Conservation (phyloP, 139 green algal species). For the Haematococcus lacustris region DNA sequence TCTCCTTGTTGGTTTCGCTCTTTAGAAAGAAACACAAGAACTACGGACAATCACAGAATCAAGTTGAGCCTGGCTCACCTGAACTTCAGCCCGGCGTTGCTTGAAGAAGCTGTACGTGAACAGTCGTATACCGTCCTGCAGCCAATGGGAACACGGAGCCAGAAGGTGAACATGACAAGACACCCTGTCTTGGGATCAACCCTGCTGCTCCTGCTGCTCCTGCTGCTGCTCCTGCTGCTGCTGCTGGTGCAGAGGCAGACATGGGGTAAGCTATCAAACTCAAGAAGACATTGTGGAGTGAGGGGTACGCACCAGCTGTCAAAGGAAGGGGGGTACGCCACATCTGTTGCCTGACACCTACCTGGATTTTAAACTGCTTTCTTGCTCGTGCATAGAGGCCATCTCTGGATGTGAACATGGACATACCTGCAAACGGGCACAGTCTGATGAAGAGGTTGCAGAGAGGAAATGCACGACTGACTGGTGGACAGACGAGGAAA, state of each 20-base stretch:
- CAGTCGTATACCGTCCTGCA: slow-evolving; percentile 70
- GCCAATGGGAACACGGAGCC: no score
- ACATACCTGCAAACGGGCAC: slow-evolving; percentile 63
- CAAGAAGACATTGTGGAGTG: no score
- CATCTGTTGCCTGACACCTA: no score
- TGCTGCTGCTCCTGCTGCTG: no score
- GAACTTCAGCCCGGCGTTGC: slow-evolving; percentile 35
- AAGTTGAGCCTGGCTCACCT: not conserved
- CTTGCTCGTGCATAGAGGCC: slow-evolving; percentile 79
- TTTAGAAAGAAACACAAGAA: not conserved
- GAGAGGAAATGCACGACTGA: not conserved
- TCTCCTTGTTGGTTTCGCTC: not conserved
- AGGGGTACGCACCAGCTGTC: no score
- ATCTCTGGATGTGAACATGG: slow-evolving; percentile 76
- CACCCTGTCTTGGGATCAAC: no score
- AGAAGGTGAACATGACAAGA: no score
- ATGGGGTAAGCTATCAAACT: no score
- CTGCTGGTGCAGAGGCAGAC: no score
- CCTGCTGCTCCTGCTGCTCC: no score
- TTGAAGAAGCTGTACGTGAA: slow-evolving; percentile 84
- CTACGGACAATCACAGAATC: not conserved
- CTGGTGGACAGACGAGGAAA: not conserved
- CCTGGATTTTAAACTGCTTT: slow-evolving; percentile 58
- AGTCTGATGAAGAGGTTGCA: not conserved
- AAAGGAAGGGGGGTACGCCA: no score